Conservation (phyloP, 108 stramenopile species). For the Nannochloropsis salina region DNA sequence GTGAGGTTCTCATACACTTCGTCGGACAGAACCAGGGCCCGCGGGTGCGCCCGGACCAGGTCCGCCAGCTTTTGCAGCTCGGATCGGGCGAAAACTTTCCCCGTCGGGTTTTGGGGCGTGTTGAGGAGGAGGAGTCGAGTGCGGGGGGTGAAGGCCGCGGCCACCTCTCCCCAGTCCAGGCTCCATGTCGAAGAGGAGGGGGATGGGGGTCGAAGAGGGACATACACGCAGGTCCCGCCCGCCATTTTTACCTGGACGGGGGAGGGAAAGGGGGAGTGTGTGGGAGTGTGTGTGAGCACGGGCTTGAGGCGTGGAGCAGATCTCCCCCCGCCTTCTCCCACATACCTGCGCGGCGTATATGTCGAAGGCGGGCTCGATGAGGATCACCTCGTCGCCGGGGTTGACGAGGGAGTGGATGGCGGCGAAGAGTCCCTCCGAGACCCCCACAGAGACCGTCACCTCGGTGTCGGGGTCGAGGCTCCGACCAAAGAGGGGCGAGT, state of each 20-base stretch:
- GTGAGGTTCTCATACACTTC: conserved; percentile 94
- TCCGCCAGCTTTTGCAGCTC: conserved; percentile 77
- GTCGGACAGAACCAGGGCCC: conserved; percentile 69
- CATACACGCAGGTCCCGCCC: conserved; percentile 32
- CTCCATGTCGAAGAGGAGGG: conserved; percentile 56
- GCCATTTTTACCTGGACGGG: conserved; percentile 42
- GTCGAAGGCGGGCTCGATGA: conserved; percentile 92
- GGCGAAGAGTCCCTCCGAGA: conserved; percentile 74
- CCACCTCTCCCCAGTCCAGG: conserved; percentile 64
- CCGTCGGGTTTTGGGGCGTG: conserved; percentile 86
- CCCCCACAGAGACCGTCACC: conserved; percentile 26
- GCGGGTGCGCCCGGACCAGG: conserved; percentile 20
- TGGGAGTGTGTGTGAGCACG: background rate
- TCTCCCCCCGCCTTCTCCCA: background rate
- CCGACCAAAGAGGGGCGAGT: conserved; percentile 24
- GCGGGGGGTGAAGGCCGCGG: conserved; percentile 61
- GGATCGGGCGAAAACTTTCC: conserved; percentile 61
- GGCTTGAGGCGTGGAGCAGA: background rate
- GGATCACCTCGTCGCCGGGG: conserved; percentile 75
- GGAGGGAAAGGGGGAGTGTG: background rate
- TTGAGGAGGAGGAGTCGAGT: conserved; percentile 84
- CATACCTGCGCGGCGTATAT: conserved; percentile 34
- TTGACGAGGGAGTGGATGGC: conserved; percentile 68
- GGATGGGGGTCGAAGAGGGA: background rate
- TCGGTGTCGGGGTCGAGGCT: conserved; percentile 10